Conservation (phyloP, 345 rosid species). For the Turritis glabra region DNA sequence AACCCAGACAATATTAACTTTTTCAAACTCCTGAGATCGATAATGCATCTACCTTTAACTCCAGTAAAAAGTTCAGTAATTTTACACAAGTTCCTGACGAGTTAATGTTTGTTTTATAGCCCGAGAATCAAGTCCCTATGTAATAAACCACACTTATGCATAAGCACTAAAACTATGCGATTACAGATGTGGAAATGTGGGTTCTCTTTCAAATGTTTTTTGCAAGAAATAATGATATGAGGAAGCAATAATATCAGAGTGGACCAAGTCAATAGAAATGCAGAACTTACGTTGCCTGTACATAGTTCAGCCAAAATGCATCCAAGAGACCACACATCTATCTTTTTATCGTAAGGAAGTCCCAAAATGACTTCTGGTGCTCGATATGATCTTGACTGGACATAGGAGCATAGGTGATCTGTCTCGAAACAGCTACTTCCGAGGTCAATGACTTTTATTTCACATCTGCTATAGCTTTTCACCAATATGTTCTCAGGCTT, state of each 20-base stretch:
- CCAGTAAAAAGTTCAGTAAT: background rate
- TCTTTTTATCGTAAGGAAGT: constrained; percentile 93
- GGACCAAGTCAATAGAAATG: background rate
- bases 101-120: background rate
- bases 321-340: constrained; percentile 98
- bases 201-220: background rate
- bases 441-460: constrained; percentile 98
- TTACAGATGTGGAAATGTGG: background rate
- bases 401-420: constrained; percentile 96
- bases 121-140: background rate
- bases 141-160: background rate
- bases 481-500: constrained; percentile 97
- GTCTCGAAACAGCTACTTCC: constrained; percentile 99
- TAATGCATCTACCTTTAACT: background rate
- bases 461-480: constrained; percentile 98
- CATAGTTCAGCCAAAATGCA: constrained; percentile 98
- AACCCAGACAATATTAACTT: background rate
- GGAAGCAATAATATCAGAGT: background rate
- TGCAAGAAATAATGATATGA: background rate
- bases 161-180: background rate
- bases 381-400: constrained; percentile 95
- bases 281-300: constrained; percentile 89
- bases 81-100: background rate
- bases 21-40: background rate
- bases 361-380: constrained; percentile 98